These are phyloP conservation scores for Nymphaea thermarum DNA, from an alignment of 164 flowering plant species.

Conservation along the genomic window DNA sequence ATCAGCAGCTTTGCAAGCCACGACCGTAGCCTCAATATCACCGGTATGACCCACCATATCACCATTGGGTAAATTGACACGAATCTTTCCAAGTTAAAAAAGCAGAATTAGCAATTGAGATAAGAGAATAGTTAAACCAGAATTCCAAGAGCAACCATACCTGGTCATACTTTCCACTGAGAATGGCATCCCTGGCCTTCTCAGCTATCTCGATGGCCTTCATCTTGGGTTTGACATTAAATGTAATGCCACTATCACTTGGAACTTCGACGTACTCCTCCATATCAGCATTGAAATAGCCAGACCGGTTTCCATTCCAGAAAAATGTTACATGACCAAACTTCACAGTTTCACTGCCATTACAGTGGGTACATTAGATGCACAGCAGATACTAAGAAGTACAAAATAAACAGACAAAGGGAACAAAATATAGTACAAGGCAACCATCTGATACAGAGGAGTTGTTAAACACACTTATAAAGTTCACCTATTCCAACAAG, in stretches of 20 bases:
- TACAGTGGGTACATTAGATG: not conserved
- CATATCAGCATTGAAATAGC: constrained; percentile 61
- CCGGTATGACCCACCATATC: constrained; percentile 87
- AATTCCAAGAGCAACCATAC: constrained; percentile 16
- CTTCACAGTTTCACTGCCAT: constrained; percentile 84
- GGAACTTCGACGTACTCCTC: constrained; percentile 99
- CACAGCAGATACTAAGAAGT: too few relatives aligned
- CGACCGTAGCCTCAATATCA: constrained; percentile 79
- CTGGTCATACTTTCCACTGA: constrained; percentile 81
- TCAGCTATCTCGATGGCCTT: constrained; percentile 93
- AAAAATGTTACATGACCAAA: constrained; percentile 98
- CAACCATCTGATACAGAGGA: too few relatives aligned
- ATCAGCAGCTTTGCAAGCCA: constrained; percentile 96
- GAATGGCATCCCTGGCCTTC: constrained; percentile 89
- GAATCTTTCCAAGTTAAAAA: constrained; percentile 34
- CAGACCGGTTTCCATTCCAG: constrained; percentile 99
- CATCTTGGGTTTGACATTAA: constrained; percentile 89
- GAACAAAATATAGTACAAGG: too few relatives aligned
- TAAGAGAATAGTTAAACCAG: not conserved
- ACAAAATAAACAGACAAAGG: too few relatives aligned
- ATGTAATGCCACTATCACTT: constrained; percentile 85
- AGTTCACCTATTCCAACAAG: too few relatives aligned
- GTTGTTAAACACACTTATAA: too few relatives aligned
- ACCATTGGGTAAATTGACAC: constrained; percentile 33
- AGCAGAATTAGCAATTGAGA: not conserved